Percentiles rank a stretch among this genome's conserved stretches.
Evolutionary conservation across 108 stramenopile species (phyloP).

Genomic region (Pseudonitzschia multiseries): DNA sequence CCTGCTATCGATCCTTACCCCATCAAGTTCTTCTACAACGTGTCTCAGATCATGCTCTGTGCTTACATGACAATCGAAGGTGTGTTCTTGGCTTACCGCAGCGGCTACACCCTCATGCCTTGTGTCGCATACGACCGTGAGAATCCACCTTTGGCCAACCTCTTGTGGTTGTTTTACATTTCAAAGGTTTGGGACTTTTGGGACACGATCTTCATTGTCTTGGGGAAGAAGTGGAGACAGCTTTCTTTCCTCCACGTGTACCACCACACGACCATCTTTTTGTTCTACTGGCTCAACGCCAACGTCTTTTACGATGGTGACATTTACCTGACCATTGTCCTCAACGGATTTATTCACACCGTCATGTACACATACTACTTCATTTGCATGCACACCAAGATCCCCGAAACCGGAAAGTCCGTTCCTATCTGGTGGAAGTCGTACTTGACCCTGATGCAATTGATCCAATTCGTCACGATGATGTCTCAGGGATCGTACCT

Average conservation of each 20-base stretch:
- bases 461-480: slow-evolving; percentile 98
- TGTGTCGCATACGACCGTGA: slow-evolving; percentile 78
- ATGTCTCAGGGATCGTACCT: slow-evolving; percentile 93
- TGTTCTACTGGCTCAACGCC: slow-evolving; percentile 97
- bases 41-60: slow-evolving; percentile 96
- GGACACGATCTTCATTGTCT: slow-evolving; percentile 98
- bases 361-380: slow-evolving; percentile 99
- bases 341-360: slow-evolving; percentile 99
- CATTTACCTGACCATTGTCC: slow-evolving; percentile 92
- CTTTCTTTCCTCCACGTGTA: slow-evolving; percentile 99
- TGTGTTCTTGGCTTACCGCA: slow-evolving; percentile 85
- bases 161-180: slow-evolving; percentile 98
- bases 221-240: slow-evolving; percentile 98
- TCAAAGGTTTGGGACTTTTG: slow-evolving; percentile 98
- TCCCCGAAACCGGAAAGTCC: slow-evolving; percentile 79
- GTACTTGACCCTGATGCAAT: slow-evolving; percentile 90
- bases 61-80: slow-evolving; percentile 99
- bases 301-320: slow-evolving; percentile 94
- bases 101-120: slow-evolving; percentile 80
- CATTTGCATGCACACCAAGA: slow-evolving; percentile 97
- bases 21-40: slow-evolving; percentile 97
- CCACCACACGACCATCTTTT: slow-evolving; percentile 98
- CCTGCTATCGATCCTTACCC: slow-evolving; percentile 87
- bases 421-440: slow-evolving; percentile 98
- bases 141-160: slow-evolving; percentile 84